Conservation (phyloP, 441 rosid genomes). For the Sinapis alba region DNA sequence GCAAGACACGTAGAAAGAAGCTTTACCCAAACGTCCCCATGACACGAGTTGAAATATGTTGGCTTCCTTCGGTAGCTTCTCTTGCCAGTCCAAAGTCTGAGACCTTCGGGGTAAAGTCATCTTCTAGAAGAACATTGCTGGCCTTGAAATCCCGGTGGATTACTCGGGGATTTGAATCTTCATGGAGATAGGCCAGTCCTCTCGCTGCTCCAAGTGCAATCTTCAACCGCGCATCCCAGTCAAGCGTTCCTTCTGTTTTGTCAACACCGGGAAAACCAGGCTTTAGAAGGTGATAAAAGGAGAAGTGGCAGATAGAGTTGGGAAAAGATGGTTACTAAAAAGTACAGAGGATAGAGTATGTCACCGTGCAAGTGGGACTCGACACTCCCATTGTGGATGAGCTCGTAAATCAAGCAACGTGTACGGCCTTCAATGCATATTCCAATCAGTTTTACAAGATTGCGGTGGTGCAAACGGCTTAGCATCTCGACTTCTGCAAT, state of each 20-base stretch:
- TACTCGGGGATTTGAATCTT: constrained; percentile 96
- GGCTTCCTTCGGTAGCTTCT: constrained; percentile 97
- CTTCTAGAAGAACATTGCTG: constrained; percentile 86
- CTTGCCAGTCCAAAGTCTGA: constrained; percentile 97
- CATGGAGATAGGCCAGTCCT: constrained; percentile 97
- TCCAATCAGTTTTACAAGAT: constrained; percentile 92
- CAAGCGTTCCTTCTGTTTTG: constrained; percentile 70
- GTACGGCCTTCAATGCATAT: constrained; percentile 85
- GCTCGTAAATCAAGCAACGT: constrained; percentile 88
- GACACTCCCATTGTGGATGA: constrained; percentile 91
- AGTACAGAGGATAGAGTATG: constrained; percentile 16
- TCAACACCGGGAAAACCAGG: constrained; percentile 52
- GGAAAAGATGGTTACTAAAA: background rate
- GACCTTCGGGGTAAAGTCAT: constrained; percentile 93
- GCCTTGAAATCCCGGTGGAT: constrained; percentile 98
- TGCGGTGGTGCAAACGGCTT: constrained; percentile 96
- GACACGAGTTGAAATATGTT: constrained; percentile 90
- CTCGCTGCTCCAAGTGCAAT: constrained; percentile 98
- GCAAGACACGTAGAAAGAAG: background rate
- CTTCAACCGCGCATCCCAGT: constrained; percentile 93
- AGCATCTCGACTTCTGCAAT: constrained; percentile 98
- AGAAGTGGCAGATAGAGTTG: background rate
- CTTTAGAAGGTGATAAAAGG: constrained; percentile 22
- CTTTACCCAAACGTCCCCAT: constrained; percentile 98
- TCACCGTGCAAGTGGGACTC: constrained; percentile 98